Evolutionary conservation across 805 yeast genomes (phyloP), one percentile per base, ranked within the genome.

Genomic region (Zygoascus biomembranicola): DNA sequence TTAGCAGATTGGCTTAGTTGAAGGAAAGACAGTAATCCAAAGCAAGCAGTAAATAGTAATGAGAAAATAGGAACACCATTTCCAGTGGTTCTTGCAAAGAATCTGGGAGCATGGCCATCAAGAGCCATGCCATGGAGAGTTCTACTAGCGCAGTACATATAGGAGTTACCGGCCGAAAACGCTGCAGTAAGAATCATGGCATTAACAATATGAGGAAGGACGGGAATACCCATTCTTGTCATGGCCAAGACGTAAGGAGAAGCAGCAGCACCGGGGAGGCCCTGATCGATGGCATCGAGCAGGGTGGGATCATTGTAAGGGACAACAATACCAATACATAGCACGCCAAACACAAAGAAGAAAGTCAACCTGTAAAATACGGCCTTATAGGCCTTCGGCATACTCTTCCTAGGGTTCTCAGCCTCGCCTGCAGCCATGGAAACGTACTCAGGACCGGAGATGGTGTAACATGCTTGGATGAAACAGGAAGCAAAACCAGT

Each of bases 381-480:
- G 53, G 84, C 85, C 58, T 80, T 83, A 72, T 83, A 87, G 0
- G 95, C 96, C 32, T 75, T 76, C n/a, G 94, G 90, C 64, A 89
- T 71, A 5, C 81, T 81, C 52, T 77, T 77, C 51, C 92, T 76
- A 9, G 95, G 95, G 59, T 81, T 74, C 35, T 77, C 71, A 2
- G 87, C 81, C 66, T 89, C 96, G 47, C 95, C 89, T 2, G 95
- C 95, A 35, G 87, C 81, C 86, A 86, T 83, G 1, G 92, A 77
- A 37, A 89, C 79, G 61, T 86, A 85, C 67, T 89, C 96, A 1
- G 96, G 95, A 0, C 95, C 96, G 2, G 87, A 87, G 58, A 86
- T 81, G 13, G 94, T 85, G 66, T 84, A 88, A 31, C 85, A 73
- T 8, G 95, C 95, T 56, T 80, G 81, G 51, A 79, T 75, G 47